These are phyloP conservation scores for Chaetomiaceae sp. DNA, from an alignment of 2,329 filamentous ascomycete species.

Conservation along the genomic window DNA sequence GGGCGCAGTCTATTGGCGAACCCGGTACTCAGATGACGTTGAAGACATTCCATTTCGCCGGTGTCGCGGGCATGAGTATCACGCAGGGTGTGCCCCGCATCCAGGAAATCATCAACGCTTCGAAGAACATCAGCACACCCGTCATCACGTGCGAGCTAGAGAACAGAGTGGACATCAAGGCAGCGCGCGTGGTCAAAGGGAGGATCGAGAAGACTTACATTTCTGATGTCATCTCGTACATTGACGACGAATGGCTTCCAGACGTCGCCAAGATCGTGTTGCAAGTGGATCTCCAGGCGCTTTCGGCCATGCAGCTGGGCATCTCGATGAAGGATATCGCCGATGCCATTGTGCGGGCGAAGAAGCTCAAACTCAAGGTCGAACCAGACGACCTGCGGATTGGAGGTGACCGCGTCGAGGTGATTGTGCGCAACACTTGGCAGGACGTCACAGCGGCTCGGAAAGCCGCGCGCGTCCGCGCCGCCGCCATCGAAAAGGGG, in stretches of 20 bases:
- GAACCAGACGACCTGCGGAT: conserved; percentile 61
- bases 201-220: conserved; percentile 94
- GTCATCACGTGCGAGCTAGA: conserved; percentile 84
- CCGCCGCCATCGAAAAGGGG: conserved; percentile 39
- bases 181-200: conserved; percentile 86
- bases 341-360: conserved; percentile 70
- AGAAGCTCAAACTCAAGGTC: conserved; percentile 83
- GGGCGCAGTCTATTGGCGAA: conserved; percentile 96
- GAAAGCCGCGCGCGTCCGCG: conserved; percentile 44
- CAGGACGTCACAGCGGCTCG: conserved; percentile 47
- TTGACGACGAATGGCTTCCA: conserved; percentile 86
- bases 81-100: conserved; percentile 99
- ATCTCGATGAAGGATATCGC: conserved; percentile 70
- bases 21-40: conserved; percentile 98
- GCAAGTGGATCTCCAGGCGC: conserved; percentile 72
- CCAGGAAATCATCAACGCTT: conserved; percentile 99
- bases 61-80: conserved; percentile 99
- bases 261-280: conserved; percentile 73
- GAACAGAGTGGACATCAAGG: conserved; percentile 68
- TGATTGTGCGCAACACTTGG: conserved; percentile 59
- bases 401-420: conserved; percentile 61
- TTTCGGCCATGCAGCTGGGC: conserved; percentile 77
- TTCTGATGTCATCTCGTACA: conserved; percentile 70
- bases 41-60: conserved; percentile 99
- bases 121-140: conserved; percentile 87